Evolutionary conservation across 2,329 filamentous ascomycete species (phyloP).

Genomic region (Colletotrichum melonis): DNA sequence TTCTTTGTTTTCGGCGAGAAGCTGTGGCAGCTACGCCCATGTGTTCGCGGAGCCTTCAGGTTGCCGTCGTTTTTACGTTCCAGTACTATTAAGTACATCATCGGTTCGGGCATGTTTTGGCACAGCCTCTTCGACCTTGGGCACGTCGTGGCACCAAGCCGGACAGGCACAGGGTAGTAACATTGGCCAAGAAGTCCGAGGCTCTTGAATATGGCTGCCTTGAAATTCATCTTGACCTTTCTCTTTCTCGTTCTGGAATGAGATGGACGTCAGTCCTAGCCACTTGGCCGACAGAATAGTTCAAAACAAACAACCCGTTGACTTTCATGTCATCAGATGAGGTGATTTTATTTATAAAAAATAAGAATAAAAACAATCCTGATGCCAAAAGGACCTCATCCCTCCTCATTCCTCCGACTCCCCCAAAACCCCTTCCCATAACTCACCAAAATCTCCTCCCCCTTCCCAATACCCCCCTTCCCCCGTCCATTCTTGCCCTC

Average conservation of each 20-base stretch:
- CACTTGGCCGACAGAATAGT: not conserved
- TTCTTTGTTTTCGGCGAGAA: too few species aligned
- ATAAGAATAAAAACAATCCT: too few species aligned
- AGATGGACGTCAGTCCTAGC: not conserved
- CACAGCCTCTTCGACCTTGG: not conserved
- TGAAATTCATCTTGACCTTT: not conserved
- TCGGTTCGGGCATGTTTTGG: not conserved
- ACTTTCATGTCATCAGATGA: too few species aligned
- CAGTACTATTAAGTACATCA: too few species aligned
- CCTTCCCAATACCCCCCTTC: constrained; percentile 61
- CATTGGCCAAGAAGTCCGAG: not conserved
- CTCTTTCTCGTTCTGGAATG: not conserved
- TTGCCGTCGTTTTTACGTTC: too few species aligned
- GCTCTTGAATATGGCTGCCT: not conserved
- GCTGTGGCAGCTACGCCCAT: too few species aligned
- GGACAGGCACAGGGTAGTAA: not conserved
- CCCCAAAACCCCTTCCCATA: constrained; percentile 77
- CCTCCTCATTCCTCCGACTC: not conserved
- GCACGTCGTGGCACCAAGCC: not conserved
- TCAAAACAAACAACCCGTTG: not conserved
- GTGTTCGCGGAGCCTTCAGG: too few species aligned
- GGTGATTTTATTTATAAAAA: too few species aligned
- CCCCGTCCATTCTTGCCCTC: constrained; percentile 50
- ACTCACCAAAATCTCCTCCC: constrained; percentile 73
- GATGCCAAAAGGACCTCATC: not conserved